Conservation (phyloP, 306 rosid species). For the Pachyrhizus erosus region DNA sequence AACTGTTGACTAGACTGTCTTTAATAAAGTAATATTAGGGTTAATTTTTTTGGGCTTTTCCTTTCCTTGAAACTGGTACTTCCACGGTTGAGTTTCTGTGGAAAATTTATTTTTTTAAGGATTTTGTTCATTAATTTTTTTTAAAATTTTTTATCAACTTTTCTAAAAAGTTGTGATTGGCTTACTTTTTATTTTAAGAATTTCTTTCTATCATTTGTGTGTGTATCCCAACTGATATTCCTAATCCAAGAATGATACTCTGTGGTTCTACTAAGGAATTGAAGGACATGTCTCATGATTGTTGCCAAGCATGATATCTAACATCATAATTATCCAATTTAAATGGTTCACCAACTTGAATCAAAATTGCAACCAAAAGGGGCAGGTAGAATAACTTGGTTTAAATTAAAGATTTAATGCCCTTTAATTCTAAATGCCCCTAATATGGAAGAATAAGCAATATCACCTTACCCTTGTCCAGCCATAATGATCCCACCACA, state of each 20-base stretch:
- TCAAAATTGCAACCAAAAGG: background rate
- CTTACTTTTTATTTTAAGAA: background rate
- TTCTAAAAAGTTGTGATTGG: background rate
- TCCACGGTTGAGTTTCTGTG: too few relatives aligned
- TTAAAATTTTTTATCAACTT: background rate
- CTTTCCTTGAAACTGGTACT: background rate
- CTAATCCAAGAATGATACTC: background rate
- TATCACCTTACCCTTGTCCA: background rate
- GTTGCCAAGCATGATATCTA: constrained; percentile 5
- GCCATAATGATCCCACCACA: background rate
- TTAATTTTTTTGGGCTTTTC: background rate
- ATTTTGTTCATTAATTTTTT: background rate
- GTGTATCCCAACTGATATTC: background rate
- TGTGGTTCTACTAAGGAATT: background rate
- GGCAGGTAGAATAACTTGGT: background rate
- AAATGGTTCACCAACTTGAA: constrained; percentile 8
- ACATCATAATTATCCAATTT: constrained; percentile 20
- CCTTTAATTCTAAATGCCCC: background rate
- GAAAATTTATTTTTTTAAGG: background rate
- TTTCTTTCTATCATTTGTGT: background rate
- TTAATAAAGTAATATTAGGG: background rate
- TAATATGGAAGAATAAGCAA: background rate
- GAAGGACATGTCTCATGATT: constrained; percentile 2
- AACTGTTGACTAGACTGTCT: background rate
- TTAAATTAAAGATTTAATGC: background rate